phyloP scores from a whole-genome alignment of 192 early-diverging fungal genomes.

The Funneliformis mosseae region DNA sequence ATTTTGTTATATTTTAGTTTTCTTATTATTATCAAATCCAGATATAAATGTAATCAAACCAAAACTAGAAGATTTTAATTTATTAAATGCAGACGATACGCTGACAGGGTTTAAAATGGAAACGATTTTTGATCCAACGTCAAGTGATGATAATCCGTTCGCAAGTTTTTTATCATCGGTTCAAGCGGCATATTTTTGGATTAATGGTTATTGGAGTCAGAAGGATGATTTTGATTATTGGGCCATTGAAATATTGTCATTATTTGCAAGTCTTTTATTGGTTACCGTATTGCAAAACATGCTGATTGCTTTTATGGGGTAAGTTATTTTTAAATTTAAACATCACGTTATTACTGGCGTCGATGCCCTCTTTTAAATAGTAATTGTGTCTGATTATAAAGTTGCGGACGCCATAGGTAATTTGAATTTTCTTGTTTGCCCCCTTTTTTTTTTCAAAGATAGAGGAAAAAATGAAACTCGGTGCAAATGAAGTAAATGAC shows the following conservation, averaged over 20 bases:
- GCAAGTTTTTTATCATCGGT: not conserved
- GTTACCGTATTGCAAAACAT: not conserved
- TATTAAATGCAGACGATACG: not conserved
- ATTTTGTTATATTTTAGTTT: not conserved
- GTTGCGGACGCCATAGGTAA: not conserved
- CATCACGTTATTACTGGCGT: too few species aligned
- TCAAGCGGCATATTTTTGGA: not conserved
- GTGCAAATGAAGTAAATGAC: too few species aligned
- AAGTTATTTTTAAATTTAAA: not conserved
- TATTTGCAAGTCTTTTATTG: not conserved
- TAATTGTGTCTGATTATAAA: not conserved
- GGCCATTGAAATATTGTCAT: not conserved
- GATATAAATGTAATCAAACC: not conserved
- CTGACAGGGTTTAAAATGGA: not conserved
- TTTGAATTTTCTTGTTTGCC: too few species aligned
- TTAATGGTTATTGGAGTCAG: not conserved
- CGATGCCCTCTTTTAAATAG: not conserved
- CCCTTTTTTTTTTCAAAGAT: too few species aligned
- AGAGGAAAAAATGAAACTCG: too few species aligned
- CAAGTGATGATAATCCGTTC: not conserved
- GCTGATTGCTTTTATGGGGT: not conserved
- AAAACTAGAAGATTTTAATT: not conserved
- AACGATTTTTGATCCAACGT: not conserved
- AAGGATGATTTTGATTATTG: not conserved
- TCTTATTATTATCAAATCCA: slow-evolving; percentile 3